Evolutionary conservation across 73 alveolate genomes (phyloP).

Genomic region (Breviolum minutum): DNA sequence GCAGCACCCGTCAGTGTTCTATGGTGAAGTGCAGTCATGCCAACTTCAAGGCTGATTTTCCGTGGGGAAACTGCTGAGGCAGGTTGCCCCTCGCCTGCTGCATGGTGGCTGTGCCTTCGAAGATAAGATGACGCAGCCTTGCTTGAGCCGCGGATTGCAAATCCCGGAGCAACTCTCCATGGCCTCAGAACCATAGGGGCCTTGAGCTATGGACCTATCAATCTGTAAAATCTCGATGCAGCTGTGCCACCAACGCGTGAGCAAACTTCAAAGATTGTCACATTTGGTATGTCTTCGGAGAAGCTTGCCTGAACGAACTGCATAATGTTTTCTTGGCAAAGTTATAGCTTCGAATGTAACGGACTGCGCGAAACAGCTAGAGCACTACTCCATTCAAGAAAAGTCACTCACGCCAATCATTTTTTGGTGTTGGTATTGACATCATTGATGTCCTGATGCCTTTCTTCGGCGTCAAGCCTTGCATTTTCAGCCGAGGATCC

Average conservation of each 20-base stretch:
- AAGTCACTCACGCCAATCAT: too few species aligned
- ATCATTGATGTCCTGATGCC: not conserved
- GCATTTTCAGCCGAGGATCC: not conserved
- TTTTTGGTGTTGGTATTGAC: too few species aligned
- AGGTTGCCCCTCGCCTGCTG: conserved; percentile 15
- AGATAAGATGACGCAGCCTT: conserved; percentile 48
- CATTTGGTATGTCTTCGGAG: conserved; percentile 2
- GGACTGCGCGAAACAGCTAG: too few species aligned
- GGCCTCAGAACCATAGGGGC: not conserved
- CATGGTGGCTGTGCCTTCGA: conserved; percentile 58
- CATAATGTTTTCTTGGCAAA: not conserved
- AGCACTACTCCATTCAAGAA: too few species aligned
- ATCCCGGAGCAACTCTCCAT: conserved; percentile 36
- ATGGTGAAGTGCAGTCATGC: not conserved
- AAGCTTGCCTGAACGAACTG: conserved; percentile 39
- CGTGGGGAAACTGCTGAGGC: not conserved
- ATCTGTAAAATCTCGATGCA: not conserved
- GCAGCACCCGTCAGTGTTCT: not conserved
- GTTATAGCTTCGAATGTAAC: too few species aligned
- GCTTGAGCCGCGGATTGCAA: conserved; percentile 60
- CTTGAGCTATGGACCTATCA: not conserved
- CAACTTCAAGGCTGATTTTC: too few species aligned
- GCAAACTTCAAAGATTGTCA: conserved; percentile 71
- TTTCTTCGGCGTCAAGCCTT: not conserved
- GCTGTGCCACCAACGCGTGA: conserved; percentile 55